Conservation (phyloP, 2,329 filamentous ascomycete species). For the Pestalotiopsis sp. region DNA sequence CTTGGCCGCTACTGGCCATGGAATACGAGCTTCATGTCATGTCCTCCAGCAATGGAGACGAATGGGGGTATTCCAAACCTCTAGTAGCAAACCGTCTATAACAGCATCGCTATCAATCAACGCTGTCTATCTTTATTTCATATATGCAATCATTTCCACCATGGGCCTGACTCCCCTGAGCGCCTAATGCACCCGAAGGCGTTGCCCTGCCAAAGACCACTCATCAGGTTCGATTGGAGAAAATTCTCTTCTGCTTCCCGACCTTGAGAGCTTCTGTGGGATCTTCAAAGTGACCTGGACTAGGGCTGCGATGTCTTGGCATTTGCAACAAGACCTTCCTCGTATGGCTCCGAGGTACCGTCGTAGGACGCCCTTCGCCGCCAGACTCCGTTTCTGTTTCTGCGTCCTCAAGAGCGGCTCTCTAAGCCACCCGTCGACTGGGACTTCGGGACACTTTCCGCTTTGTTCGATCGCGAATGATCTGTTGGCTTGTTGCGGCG, state of each 20-base stretch:
- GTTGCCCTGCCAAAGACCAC: background rate
- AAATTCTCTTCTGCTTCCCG: slow-evolving; percentile 2
- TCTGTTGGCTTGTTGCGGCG: slow-evolving; percentile 46
- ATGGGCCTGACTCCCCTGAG: background rate
- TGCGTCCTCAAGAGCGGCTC: background rate
- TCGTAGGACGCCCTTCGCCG: background rate
- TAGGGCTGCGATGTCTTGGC: background rate
- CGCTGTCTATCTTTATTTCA: slow-evolving; percentile 5
- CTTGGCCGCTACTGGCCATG: background rate
- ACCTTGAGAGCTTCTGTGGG: background rate
- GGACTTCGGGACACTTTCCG: slow-evolving; percentile 21
- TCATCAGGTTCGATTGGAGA: background rate
- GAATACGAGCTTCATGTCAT: background rate
- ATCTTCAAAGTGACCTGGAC: slow-evolving; percentile 11
- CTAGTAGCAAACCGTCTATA: background rate
- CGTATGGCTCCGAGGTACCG: background rate
- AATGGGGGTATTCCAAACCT: background rate
- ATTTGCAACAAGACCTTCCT: slow-evolving; percentile 12
- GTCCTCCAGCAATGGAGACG: background rate
- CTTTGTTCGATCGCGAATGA: slow-evolving; percentile 42
- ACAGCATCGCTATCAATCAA: slow-evolving; percentile 4
- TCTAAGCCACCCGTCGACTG: slow-evolving; percentile 21
- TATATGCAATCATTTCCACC: background rate
- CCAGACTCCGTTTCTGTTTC: background rate
- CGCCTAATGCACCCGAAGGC: background rate